Base-by-base conservation (phyloP, 208 protist genomes). In the Crithidia fasciculata region DNA sequence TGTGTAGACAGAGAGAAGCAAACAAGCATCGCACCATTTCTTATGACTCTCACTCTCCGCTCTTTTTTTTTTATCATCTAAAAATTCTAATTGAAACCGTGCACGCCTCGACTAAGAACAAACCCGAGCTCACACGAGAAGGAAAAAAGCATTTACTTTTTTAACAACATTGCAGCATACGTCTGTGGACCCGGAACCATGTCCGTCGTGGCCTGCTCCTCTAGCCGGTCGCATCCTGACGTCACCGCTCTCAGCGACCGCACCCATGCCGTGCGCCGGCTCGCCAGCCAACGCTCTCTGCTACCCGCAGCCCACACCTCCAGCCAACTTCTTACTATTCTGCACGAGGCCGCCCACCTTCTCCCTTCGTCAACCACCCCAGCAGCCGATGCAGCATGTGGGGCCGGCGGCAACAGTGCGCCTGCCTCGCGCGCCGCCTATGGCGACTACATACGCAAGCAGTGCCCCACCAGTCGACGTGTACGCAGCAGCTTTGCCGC, bases 401-500 rank as follows among this genome's bases (percentile, higher is more conserved):
- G 8, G 12, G 16, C 40, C 3, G 37, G 60, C n/a, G 19, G 41
- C 16, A 62, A 45, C 13, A 19, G 58, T 5, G 71, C 44, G 9
- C 65, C 59, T 10, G 2, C 8, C 8, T 18, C 47, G 7, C n/a
- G 15, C 8, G 40, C 2, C 19, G 18, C 63, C 3, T 68, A 68
- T 16, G 63, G 59, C 10, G 2, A 44, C 3, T 62, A 37, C 39
- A 60, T 78, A 15, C 50, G 9, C 12, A 52, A 66, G 9, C 67
- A 73, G 28, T 81, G 74, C 19, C 89, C 89, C 0, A 81, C 83
- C 0, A 59, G 50, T 4, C 47, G 72, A 4, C 87, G 78, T 60
- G 82, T 92, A 40, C 56, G 65, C 19, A 89, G 73, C 73, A 78
- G 74, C 57, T 94, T 94, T 50, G 87, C 83, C 43, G 89, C 89